Percentiles rank a stretch among this genome's conserved stretches.
phyloP scores from a whole-genome alignment of 306 rosid genomes.

The Sesbania bispinosa region DNA sequence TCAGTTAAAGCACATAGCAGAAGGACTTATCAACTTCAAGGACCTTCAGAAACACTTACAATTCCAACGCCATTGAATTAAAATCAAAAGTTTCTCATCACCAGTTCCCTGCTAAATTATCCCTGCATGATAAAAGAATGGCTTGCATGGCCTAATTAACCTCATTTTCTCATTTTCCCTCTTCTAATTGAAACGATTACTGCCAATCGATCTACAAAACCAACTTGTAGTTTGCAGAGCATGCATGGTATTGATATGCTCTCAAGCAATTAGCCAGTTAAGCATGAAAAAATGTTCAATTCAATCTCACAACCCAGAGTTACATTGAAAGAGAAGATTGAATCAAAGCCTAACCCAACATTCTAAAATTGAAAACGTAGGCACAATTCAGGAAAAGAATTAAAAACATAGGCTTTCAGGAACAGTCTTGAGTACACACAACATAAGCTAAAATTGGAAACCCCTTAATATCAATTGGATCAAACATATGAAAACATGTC shows the following conservation, averaged over 20 bases:
- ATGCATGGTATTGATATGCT: background rate
- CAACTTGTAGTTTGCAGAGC: background rate
- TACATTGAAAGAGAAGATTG: constrained; percentile 8
- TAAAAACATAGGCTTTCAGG: constrained; percentile 7
- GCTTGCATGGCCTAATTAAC: constrained; percentile 7
- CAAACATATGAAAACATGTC: background rate
- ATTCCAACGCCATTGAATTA: background rate
- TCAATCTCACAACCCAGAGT: background rate
- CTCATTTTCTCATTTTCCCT: background rate
- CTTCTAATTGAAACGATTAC: background rate
- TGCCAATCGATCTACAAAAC: background rate
- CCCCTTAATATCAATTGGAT: constrained; percentile 20
- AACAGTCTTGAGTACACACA: constrained; percentile 1
- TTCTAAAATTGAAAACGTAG: constrained; percentile 18
- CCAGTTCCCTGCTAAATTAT: background rate
- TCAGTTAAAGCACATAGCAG: background rate
- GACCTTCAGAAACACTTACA: constrained; percentile 5
- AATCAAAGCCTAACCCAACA: background rate
- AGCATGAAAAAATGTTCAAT: constrained; percentile 2
- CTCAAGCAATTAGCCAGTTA: background rate
- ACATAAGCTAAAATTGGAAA: constrained; percentile 22
- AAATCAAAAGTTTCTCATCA: background rate
- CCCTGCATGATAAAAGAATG: background rate
- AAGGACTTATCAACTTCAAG: constrained; percentile 16
- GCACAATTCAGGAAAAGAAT: background rate